Evolutionary conservation across 2,329 filamentous ascomycete genomes (phyloP), one percentile per base, ranked within the genome.

Genomic region (Aspergillus arachidicola): DNA sequence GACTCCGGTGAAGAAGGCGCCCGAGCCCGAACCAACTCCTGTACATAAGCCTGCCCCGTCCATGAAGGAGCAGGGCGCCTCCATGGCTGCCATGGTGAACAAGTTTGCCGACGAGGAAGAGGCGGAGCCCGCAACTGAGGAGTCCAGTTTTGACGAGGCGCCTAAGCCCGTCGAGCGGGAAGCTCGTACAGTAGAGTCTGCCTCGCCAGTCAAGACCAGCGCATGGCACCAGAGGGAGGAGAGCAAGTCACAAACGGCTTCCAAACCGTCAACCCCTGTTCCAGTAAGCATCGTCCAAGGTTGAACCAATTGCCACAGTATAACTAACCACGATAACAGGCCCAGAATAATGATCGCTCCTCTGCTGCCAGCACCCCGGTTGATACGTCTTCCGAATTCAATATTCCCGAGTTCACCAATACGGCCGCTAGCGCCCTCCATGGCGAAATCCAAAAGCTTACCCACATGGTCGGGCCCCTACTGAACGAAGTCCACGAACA

Each of bases 131-230:
- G 84, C 85, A 2, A 83, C 89, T 54, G 90, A 92, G 62, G 85
- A 86, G 32, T 94, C 92, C 1, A 92, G 90, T 79, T 97, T 97
- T 69, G 94, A 97, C 75, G 93, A 97, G 74, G 85, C 95, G 36
- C 79, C 90, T 36, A 93, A 92, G 74, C 91, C 92, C 23, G 81
- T 86, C 12, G 90, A 92, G 70, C 89, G 91, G 54, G 81, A 80
- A n/a, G 70, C 82, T 48, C 71, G 69, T 53, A 65, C 74, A 19
- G 55, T 69, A 23, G 69, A 68, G 9, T 58, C 66, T 23, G 69
- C 69, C 30, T 63, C 72, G 4, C 69, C 74, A 16, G 65, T 75
- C 34, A 76, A 72, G 62, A 36, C 60, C 62, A 76, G 71, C 64
- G 71, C 73, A 2, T 68, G 72, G 66, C 68, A 69, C n/a, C 71